These are phyloP conservation scores for Periconia digitata DNA, from an alignment of 2,329 filamentous ascomycete species.

Conservation along the genomic window DNA sequence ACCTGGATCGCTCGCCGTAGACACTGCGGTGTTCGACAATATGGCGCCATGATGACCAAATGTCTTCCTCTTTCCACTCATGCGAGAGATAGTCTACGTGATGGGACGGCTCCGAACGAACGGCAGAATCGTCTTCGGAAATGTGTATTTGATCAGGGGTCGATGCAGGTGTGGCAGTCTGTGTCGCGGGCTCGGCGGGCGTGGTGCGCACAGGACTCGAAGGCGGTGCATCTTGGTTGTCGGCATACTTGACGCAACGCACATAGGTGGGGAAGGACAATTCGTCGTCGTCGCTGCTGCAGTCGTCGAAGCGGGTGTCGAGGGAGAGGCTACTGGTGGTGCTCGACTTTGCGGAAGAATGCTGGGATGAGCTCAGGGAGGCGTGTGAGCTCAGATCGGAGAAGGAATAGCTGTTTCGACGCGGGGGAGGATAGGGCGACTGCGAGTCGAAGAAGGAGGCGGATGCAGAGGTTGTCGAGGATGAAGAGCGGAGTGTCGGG, in stretches of 20 bases:
- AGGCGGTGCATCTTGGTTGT: conserved; percentile 34
- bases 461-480: conserved; percentile 49
- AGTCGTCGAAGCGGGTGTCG: conserved; percentile 57
- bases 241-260: conserved; percentile 16
- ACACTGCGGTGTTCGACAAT: conserved; percentile 77
- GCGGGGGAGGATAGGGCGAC: conserved; percentile 26
- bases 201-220: conserved; percentile 40
- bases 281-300: conserved; percentile 44
- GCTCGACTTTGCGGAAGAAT: conserved; percentile 62
- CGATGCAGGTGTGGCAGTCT: conserved; percentile 50
- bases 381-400: conserved; percentile 38
- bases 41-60: conserved; percentile 96
- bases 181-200: conserved; percentile 16
- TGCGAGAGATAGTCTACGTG: conserved; percentile 97
- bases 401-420: conserved; percentile 37
- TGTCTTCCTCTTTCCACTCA: conserved; percentile 92
- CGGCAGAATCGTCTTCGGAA: conserved; percentile 77
- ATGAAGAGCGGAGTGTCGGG: conserved; percentile 44
- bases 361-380: conserved; percentile 41
- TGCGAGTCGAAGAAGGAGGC: conserved; percentile 47
- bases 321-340: conserved; percentile 65
- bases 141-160: conserved; percentile 57
- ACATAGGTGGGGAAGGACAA: conserved; percentile 50
- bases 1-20: conserved; percentile 76
- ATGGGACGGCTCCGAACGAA: conserved; percentile 73